Conservation (phyloP, 805 yeast genomes). For the Huiozyma naganishii region DNA sequence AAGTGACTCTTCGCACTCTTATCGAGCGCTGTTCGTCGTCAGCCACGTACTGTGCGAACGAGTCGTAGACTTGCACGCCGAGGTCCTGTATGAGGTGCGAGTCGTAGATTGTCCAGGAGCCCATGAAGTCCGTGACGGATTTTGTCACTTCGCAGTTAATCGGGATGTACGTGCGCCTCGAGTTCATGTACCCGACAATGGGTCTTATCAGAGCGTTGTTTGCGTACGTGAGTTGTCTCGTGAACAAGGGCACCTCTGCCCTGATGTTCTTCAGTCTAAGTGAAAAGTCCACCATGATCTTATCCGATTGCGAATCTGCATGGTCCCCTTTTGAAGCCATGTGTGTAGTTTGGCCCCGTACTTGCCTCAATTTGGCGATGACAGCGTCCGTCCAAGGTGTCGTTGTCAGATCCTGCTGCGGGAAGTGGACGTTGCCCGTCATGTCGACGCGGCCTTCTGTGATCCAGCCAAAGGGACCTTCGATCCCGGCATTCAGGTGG, state of each 20-base stretch:
- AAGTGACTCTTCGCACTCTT: slow-evolving; percentile 74
- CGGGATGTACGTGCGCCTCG: slow-evolving; percentile 81
- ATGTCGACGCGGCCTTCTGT: slow-evolving; percentile 85
- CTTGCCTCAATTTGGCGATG: neutral
- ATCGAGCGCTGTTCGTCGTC: slow-evolving; percentile 71
- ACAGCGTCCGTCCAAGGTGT: neutral
- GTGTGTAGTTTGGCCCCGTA: neutral
- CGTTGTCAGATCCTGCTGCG: slow-evolving; percentile 39
- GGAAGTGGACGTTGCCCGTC: slow-evolving; percentile 82
- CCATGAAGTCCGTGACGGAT: slow-evolving; percentile 73
- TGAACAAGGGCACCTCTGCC: slow-evolving; percentile 80
- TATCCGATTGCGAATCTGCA: neutral
- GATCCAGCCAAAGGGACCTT: slow-evolving; percentile 98
- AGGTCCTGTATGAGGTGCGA: slow-evolving; percentile 84
- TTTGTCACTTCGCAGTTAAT: slow-evolving; percentile 75
- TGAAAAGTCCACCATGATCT: slow-evolving; percentile 49
- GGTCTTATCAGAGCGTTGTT: slow-evolving; percentile 90
- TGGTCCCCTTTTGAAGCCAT: neutral
- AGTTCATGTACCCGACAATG: slow-evolving; percentile 89
- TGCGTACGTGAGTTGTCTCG: slow-evolving; percentile 80
- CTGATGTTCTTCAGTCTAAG: slow-evolving; percentile 74
- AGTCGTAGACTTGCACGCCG: slow-evolving; percentile 80
- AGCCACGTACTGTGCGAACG: slow-evolving; percentile 77
- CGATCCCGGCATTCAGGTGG: slow-evolving; percentile 79
- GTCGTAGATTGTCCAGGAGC: slow-evolving; percentile 94